Evolutionary conservation across 768 basidiomycete genomes (phyloP).

Genomic region (Pleurotus sapidus): DNA sequence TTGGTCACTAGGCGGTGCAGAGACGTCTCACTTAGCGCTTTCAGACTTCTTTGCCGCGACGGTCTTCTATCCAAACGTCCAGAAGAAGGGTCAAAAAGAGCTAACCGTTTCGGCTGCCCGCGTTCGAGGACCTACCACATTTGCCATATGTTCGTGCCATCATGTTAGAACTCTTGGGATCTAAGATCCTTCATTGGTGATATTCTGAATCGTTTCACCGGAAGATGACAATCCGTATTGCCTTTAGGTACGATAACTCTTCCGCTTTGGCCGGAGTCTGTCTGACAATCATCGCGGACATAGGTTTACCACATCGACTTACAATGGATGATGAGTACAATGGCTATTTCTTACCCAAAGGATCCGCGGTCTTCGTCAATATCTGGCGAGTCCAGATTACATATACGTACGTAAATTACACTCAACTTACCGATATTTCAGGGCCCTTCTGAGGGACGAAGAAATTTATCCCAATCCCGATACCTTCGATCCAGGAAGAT

Average conservation of each 20-base stretch:
- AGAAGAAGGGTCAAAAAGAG: slow-evolving; percentile 26
- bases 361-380: slow-evolving; percentile 29
- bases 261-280: neutral
- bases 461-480: slow-evolving; percentile 28
- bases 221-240: slow-evolving; percentile 10
- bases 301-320: slow-evolving; percentile 14
- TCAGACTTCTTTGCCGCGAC: slow-evolving; percentile 25
- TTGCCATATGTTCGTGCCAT: slow-evolving; percentile 31
- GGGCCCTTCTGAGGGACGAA: slow-evolving; percentile 30
- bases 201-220: too few species aligned
- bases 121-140: slow-evolving; percentile 20
- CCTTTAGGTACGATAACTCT: slow-evolving; percentile 10
- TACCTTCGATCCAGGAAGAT: slow-evolving; percentile 33
- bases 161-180: slow-evolving; percentile 23
- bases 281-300: neutral
- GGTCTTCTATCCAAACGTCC: slow-evolving; percentile 23
- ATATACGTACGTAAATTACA: neutral
- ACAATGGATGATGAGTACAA: slow-evolving; percentile 26
- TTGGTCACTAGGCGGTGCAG: slow-evolving; percentile 19
- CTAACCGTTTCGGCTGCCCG: slow-evolving; percentile 27
- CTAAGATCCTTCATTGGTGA: neutral
- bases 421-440: neutral
- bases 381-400: slow-evolving; percentile 24
- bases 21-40: slow-evolving; percentile 23
- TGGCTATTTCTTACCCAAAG: slow-evolving; percentile 29